Percentiles rank a stretch among this genome's conserved stretches.
phyloP scores from a whole-genome alignment of 2,329 filamentous ascomycete species.

The Pestalotiopsis sp. region DNA sequence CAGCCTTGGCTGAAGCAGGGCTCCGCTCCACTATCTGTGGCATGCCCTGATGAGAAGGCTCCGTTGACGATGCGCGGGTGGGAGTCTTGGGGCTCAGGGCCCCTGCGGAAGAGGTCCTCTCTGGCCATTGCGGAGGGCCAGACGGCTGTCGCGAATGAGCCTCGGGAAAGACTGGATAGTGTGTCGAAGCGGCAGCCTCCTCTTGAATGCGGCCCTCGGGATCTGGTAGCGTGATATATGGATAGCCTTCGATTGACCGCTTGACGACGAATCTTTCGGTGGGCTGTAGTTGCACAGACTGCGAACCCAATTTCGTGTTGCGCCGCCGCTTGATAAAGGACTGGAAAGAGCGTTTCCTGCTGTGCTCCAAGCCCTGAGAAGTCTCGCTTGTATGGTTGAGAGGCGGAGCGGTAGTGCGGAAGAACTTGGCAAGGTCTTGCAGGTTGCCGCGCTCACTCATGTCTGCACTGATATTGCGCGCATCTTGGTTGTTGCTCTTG shows the following conservation, averaged over 20 bases:
- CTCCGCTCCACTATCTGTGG: background rate
- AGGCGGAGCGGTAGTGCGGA: slow-evolving; percentile 26
- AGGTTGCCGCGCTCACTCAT: slow-evolving; percentile 14
- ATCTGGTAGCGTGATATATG: slow-evolving; percentile 21
- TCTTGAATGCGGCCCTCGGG: slow-evolving; percentile 12
- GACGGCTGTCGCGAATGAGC: background rate
- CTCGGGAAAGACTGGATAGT: slow-evolving; percentile 22
- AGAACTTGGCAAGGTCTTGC: slow-evolving; percentile 23
- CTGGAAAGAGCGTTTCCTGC: slow-evolving; percentile 23
- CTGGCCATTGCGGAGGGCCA: slow-evolving; percentile 19
- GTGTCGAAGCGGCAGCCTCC: slow-evolving; percentile 23
- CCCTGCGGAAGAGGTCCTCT: slow-evolving; percentile 22
- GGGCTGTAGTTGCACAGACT: slow-evolving; percentile 16
- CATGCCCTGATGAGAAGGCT: background rate
- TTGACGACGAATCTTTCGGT: slow-evolving; percentile 19
- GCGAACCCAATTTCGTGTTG: background rate
- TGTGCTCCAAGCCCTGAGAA: slow-evolving; percentile 4
- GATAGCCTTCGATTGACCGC: slow-evolving; percentile 19
- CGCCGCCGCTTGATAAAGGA: slow-evolving; percentile 15
- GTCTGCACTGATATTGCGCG: slow-evolving; percentile 19
- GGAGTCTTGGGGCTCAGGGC: slow-evolving; percentile 5
- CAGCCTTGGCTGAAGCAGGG: background rate
- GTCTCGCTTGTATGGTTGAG: slow-evolving; percentile 19
- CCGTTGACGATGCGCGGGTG: background rate
- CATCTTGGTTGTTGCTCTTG: slow-evolving; percentile 13